A percentile compares a stretch with the other conserved stretches of the same genome.
phyloP scores from a whole-genome alignment of 2,329 filamentous ascomycete species.

The Metarhizium album region DNA sequence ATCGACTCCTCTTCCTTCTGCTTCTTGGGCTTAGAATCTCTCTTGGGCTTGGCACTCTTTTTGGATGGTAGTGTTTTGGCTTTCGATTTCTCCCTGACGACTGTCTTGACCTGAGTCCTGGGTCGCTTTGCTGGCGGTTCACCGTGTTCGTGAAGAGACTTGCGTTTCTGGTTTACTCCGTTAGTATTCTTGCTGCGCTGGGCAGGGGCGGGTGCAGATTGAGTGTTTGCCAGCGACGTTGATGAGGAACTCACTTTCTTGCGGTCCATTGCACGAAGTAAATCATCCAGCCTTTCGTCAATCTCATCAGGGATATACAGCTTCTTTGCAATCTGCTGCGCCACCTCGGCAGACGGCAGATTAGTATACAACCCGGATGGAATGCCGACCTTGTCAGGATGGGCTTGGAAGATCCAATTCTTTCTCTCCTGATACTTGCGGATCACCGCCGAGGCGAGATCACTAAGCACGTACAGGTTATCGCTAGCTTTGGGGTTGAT shows the following conservation, averaged over 20 bases:
- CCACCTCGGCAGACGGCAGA: slow-evolving; percentile 65
- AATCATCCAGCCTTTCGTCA: slow-evolving; percentile 64
- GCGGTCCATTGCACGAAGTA: slow-evolving; percentile 54
- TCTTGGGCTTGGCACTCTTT: slow-evolving; percentile 15
- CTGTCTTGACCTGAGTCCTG: slow-evolving; percentile 26
- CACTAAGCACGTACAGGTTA: slow-evolving; percentile 75
- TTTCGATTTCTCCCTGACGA: slow-evolving; percentile 26
- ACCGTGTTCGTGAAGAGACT: slow-evolving; percentile 38
- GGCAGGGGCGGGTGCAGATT: not conserved
- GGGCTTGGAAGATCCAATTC: slow-evolving; percentile 77
- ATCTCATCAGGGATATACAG: slow-evolving; percentile 70
- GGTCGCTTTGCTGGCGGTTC: slow-evolving; percentile 31
- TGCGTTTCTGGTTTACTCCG: slow-evolving; percentile 41
- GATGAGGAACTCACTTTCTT: slow-evolving; percentile 45
- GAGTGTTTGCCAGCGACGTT: not conserved
- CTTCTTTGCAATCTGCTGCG: slow-evolving; percentile 78
- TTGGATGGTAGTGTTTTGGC: slow-evolving; percentile 19
- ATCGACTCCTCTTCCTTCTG: slow-evolving; percentile 17
- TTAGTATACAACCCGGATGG: slow-evolving; percentile 68
- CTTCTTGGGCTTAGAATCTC: slow-evolving; percentile 22
- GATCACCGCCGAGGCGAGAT: slow-evolving; percentile 74
- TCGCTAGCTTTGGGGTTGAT: slow-evolving; percentile 58
- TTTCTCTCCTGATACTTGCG: slow-evolving; percentile 78
- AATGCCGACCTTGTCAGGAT: slow-evolving; percentile 68
- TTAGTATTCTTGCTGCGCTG: not conserved